Evolutionary conservation across 164 flowering plant genomes (phyloP), one percentile per base, ranked within the genome.

Genomic region (Protea cynaroides): DNA sequence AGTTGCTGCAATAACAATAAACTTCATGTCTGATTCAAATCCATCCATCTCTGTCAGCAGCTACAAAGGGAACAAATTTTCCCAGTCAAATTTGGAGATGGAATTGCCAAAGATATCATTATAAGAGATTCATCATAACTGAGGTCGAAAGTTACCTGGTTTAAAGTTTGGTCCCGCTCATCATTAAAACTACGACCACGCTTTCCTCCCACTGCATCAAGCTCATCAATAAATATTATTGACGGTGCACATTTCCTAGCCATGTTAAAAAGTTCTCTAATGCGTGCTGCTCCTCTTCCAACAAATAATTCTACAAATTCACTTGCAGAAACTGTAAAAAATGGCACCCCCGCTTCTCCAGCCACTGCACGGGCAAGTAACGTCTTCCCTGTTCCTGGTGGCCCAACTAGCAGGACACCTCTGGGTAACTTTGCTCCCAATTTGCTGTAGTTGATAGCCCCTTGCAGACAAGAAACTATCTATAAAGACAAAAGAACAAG

Each of bases 381-480:
- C 68, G 99, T 94, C 73, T 94, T 94, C 66, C 99, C 99, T n/a
- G 99, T 89, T 59, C 99, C 97, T 36, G 99, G 99, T 46, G 97
- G 95, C 44, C 99, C 99, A 52, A 89, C 93, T 60, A 94, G 82
- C 62, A 91, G 73, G 58, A 94, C 96, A 64, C 99, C 97, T 82
- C 85, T 80, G 29, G 99, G 99, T 73, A 94, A 73, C 72, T 83
- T 94, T 68, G 99, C 99, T 64, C 99, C 97, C 37, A 94, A 75
- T 65, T 85, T 91, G 65, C 71, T 78, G 72, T 89, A 94, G 75
- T 86, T 82, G 51, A 83, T 82, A 59, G 86, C 75, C 72, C 99
- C 99, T 80, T 83, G 95, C 37, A 94, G 82, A 80, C 97, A 94
- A 52, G 74, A 81, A 25, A 91, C 97, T 74, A 91, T 76, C 98